Base-by-base conservation (phyloP, 257 asterid species). In the Striga asiatica region DNA sequence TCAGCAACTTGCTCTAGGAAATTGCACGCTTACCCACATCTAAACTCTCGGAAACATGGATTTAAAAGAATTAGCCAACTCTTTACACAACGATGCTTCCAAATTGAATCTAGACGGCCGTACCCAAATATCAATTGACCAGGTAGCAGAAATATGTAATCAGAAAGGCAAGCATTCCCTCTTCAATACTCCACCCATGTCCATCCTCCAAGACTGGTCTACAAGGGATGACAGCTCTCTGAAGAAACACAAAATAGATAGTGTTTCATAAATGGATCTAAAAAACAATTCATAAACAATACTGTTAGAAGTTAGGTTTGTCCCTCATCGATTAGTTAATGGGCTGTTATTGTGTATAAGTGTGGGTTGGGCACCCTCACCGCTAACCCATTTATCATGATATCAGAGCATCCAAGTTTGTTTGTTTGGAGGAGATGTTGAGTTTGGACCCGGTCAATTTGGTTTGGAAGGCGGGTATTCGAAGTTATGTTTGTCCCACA, bases 201-300 rank as follows among this genome's bases (percentile, higher is more conserved):
- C 95, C 98, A 91, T 87, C 78, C 91, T 84, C 97, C 97, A 91
- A 12, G 95, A 87, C 39, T 69, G 80, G 71, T 87, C 98, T 18
- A 82, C 95, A 18, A 82, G 79, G 41, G 95, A 53, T 59, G 96
- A 76, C 79, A 88, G 67, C 82, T 91, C 97, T 46, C 97, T 91
- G 67, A 23, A 66, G 54, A 65, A 50, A 49, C 54, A 68, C 18
- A 62, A n/a, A 47, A 48, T 42, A 71, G 57, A 61, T 46, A 17
- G 24, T n/a, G n/a, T 5, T 37, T 60, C 56, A 38, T 65, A 24
- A 61, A 61, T 20, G 25, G n/a, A 59, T 54, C 11, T 4, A 60
- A 24, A 21, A 43, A 13, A 39, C 20, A 18, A 21, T 32, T 24
- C 56, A 35, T 21, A 22, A 24, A 58, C 12, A 34, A 43, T n/a